A percentile compares a stretch with the other conserved stretches of the same genome.
Conservation (phyloP, 371 early-diverging fungal species). For the Mucor indicus region DNA sequence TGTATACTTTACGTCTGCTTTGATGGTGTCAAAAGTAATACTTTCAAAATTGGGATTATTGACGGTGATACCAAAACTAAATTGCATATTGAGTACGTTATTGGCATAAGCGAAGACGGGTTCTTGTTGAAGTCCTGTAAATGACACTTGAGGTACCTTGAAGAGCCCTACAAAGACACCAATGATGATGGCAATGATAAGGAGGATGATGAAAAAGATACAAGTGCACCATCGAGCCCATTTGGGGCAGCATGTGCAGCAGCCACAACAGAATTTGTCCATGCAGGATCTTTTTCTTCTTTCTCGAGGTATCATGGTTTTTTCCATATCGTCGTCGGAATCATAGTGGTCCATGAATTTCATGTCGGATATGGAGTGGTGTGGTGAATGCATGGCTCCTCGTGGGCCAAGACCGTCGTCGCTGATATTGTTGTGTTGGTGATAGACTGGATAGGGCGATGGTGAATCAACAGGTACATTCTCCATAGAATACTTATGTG, state of each 20-base stretch:
- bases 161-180: constrained; percentile 45
- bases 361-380: constrained; percentile 18
- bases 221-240: constrained; percentile 47
- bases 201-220: constrained; percentile 31
- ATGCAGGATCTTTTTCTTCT: constrained; percentile 33
- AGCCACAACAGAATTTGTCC: constrained; percentile 49
- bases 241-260: constrained; percentile 48
- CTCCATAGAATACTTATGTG: constrained; percentile 11
- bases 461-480: constrained; percentile 20
- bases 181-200: constrained; percentile 34
- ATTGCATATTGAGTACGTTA: constrained; percentile 25
- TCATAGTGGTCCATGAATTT: constrained; percentile 22
- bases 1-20: constrained; percentile 46
- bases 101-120: constrained; percentile 9
- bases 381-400: too few relatives aligned
- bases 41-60: constrained; percentile 55
- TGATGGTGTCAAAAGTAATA: constrained; percentile 50
- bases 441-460: constrained; percentile 8
- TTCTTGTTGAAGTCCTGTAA: constrained; percentile 30
- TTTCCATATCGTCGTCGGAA: constrained; percentile 24
- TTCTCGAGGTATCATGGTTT: constrained; percentile 16
- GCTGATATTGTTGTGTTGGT: too few relatives aligned
- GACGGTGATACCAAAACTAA: constrained; percentile 41
- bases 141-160: constrained; percentile 35
- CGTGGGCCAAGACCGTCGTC: too few relatives aligned